phyloP scores from a whole-genome alignment of 2,329 filamentous ascomycete genomes.

The Colletotrichum sp. region DNA sequence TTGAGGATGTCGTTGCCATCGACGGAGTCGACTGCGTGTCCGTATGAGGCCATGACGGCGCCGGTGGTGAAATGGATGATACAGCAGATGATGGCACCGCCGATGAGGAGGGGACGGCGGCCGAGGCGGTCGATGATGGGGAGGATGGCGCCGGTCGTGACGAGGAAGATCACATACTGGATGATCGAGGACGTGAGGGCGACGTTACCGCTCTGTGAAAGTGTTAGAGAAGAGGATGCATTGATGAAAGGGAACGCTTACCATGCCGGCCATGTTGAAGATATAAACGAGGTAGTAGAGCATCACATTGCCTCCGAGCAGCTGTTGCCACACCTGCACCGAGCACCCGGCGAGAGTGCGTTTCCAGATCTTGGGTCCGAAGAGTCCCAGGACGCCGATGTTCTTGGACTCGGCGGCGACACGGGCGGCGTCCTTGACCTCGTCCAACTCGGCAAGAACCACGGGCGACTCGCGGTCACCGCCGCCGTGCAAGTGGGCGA shows the following conservation, averaged over 20 bases:
- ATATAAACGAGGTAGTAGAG: slow-evolving; percentile 68
- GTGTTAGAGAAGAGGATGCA: not conserved
- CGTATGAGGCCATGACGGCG: slow-evolving; percentile 54
- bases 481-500: slow-evolving; percentile 54
- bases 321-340: slow-evolving; percentile 61
- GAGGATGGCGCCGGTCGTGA: slow-evolving; percentile 54
- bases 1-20: slow-evolving; percentile 50
- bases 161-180: slow-evolving; percentile 60
- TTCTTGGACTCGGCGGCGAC: slow-evolving; percentile 40
- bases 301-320: slow-evolving; percentile 62
- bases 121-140: slow-evolving; percentile 55
- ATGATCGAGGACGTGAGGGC: slow-evolving; percentile 56
- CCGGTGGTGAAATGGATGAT: slow-evolving; percentile 52
- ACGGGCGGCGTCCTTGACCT: slow-evolving; percentile 48
- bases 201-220: slow-evolving; percentile 24
- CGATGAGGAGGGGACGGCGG: slow-evolving; percentile 50
- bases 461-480: slow-evolving; percentile 58
- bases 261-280: slow-evolving; percentile 64
- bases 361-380: slow-evolving; percentile 52
- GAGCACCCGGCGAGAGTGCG: slow-evolving; percentile 56
- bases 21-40: slow-evolving; percentile 46
- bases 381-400: slow-evolving; percentile 46
- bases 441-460: slow-evolving; percentile 62
- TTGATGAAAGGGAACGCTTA: not conserved
- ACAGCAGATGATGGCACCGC: slow-evolving; percentile 50